These are phyloP conservation scores for Talaromyces sp. DNA, from an alignment of 2,329 filamentous ascomycete species.

Conservation along the genomic window DNA sequence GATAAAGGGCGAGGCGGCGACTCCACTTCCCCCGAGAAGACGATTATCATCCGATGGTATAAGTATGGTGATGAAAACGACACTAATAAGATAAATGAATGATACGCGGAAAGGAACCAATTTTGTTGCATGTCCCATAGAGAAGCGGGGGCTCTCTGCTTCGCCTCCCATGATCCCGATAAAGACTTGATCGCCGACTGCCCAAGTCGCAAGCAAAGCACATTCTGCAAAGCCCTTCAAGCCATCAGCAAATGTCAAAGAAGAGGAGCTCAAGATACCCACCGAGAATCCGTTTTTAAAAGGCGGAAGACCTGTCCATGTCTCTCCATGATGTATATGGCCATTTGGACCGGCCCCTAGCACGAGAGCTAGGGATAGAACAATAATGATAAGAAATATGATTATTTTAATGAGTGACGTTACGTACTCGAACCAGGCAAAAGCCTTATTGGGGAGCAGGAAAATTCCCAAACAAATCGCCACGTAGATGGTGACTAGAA, in stretches of 20 bases:
- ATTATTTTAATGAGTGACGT: slow-evolving; percentile 43
- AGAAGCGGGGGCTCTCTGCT: slow-evolving; percentile 38
- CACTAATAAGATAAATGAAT: slow-evolving; percentile 33
- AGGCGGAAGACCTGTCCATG: slow-evolving; percentile 34
- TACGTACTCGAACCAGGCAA: slow-evolving; percentile 43
- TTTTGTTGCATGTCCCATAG: slow-evolving; percentile 35
- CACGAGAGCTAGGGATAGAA: slow-evolving; percentile 42
- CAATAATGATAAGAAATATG: slow-evolving; percentile 40
- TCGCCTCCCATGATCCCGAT: slow-evolving; percentile 42
- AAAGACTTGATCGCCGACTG: slow-evolving; percentile 18
- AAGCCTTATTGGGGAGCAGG: slow-evolving; percentile 32
- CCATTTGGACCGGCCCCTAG: slow-evolving; percentile 44
- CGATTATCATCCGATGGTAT: slow-evolving; percentile 26
- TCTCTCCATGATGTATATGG: slow-evolving; percentile 33
- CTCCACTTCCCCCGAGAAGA: slow-evolving; percentile 31
- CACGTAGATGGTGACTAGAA: slow-evolving; percentile 23
- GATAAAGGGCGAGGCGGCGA: slow-evolving; percentile 36
- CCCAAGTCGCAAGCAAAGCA: neutral
- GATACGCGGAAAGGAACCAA: slow-evolving; percentile 36
- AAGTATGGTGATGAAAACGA: slow-evolving; percentile 29
- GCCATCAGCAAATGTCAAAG: neutral
- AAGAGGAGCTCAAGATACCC: neutral
- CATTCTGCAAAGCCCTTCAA: slow-evolving; percentile 33
- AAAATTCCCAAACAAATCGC: slow-evolving; percentile 26
- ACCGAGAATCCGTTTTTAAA: slow-evolving; percentile 37